Evolutionary conservation across 108 stramenopile species (phyloP).

Genomic region (Skeletonema tropicum): DNA sequence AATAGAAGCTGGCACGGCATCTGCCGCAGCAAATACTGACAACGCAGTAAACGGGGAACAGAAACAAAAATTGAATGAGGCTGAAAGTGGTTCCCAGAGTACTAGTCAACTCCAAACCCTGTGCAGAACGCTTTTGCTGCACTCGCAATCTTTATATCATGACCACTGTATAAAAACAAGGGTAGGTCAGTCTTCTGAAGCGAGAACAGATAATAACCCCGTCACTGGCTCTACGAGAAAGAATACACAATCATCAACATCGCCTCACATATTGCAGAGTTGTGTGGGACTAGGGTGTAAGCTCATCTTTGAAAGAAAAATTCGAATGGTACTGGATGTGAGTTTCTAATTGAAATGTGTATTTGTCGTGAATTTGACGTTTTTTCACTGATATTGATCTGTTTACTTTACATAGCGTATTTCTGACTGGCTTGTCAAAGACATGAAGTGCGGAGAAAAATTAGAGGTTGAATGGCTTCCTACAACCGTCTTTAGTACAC

Average conservation of each 20-base stretch:
- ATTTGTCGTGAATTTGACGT: not conserved
- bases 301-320: constrained; percentile 76
- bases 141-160: constrained; percentile 84
- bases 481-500: constrained; percentile 73
- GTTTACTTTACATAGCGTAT: constrained; percentile 20
- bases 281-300: constrained; percentile 76
- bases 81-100: constrained; percentile 71
- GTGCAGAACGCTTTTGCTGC: constrained; percentile 75
- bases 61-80: not conserved
- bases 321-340: constrained; percentile 53
- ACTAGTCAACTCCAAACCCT: constrained; percentile 64
- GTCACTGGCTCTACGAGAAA: constrained; percentile 49
- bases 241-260: constrained; percentile 44
- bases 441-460: constrained; percentile 31
- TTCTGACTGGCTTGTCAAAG: constrained; percentile 50
- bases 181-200: constrained; percentile 7
- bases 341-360: constrained; percentile 14
- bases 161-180: constrained; percentile 64
- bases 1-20: constrained; percentile 72
- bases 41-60: constrained; percentile 9
- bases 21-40: constrained; percentile 22
- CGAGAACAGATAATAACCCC: constrained; percentile 29
- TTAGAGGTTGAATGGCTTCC: constrained; percentile 74
- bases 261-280: constrained; percentile 68
- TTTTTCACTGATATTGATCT: not conserved